Base-by-base conservation (phyloP, 768 basidiomycete species). In the Neoboletus subvelutipes region DNA sequence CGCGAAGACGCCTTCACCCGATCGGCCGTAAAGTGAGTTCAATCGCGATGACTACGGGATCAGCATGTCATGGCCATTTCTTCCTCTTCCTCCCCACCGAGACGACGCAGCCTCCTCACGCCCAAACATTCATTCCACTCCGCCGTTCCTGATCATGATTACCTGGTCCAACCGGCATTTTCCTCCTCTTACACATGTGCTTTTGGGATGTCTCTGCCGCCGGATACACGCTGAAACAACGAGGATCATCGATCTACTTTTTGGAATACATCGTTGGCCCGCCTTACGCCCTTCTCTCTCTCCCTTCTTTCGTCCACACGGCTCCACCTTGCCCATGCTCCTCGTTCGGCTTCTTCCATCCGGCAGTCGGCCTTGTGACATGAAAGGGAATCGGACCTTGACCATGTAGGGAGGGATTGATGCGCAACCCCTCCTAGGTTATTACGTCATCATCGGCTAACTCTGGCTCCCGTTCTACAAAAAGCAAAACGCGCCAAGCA, bases 31-130 rank as follows among this genome's bases (percentile, higher is more conserved):
- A 28, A 41, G 52, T 39, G 48, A 24, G 17, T 50, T 51, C 50
- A 31, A 59, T 65, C 43, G 46, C 57, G 63, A 65, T 54, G 26
- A 18, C 26, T 59, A 57, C 65, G 65, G 54, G 55, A 51, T 58
- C 54, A 54, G 20, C 59, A 39, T 15, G 45, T 28, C 39, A 33
- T 17, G 31, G 26, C 17, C 29, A 41, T 18, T 36, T 37, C 43
- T 51, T 29, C 45, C 49, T 46, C 37, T 34, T 41, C 12, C 40
- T 33, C 20, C 20, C 18, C n/a, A 39, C 45, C 47, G 26, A 20
- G 33, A 5, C 41, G n/a, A 45, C 40, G n/a, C 45, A 45, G 31
- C 50, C 1, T 51, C 34, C 40, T 52, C 55, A 8, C 48, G n/a
- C 26, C 28, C 43, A 22, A 17, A 17, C 29, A 18, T 29, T 52